Evolutionary conservation across 2,329 filamentous ascomycete genomes (phyloP), one percentile per base, ranked within the genome.

Genomic region (Acephala macrosclerotiorum): DNA sequence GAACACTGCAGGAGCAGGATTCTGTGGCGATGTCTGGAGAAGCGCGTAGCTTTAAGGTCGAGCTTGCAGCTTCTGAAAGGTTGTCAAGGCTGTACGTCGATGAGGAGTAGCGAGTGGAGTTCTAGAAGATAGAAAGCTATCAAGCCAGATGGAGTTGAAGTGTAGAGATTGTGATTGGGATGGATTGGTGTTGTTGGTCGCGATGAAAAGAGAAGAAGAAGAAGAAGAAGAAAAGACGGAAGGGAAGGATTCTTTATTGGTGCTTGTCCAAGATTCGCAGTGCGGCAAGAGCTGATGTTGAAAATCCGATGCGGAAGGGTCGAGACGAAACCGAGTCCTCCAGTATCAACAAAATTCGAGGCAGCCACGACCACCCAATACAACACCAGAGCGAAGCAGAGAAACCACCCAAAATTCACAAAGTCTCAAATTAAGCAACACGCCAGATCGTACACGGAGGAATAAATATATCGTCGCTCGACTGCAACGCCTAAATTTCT

Each of bases 101-200:
- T 66, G 63, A 63, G 65, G 63, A 68, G 70, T 73, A 76, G 75
- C 73, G 74, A 76, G 71, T 72, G 71, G 66, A 67, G 64, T 70
- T 75, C 71, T 76, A 72, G 71, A 75, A 75, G 75, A 76, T 77
- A 76, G 73, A 69, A 70, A 76, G 75, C 75, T 76, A 76, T 75
- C 75, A 68, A 75, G 75, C 75, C 74, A 76, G 74, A 75, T 73
- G 69, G 63, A 60, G 67, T 65, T 70, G 67, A 70, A 69, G 67
- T 70, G 71, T 71, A 73, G 73, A 73, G 71, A 71, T 71, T 72
- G 72, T 69, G 71, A 55, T 64, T 68, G 60, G 59, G 64, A 74
- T 69, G 69, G 64, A 69, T 67, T 70, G 64, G 66, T 70, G 65
- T 66, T 70, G 66, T 57, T 71, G 67, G 65, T 66, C 45, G 61